These are phyloP conservation scores for Psophocarpus tetragonolobus DNA, from an alignment of 306 rosid species.

Conservation along the genomic window DNA sequence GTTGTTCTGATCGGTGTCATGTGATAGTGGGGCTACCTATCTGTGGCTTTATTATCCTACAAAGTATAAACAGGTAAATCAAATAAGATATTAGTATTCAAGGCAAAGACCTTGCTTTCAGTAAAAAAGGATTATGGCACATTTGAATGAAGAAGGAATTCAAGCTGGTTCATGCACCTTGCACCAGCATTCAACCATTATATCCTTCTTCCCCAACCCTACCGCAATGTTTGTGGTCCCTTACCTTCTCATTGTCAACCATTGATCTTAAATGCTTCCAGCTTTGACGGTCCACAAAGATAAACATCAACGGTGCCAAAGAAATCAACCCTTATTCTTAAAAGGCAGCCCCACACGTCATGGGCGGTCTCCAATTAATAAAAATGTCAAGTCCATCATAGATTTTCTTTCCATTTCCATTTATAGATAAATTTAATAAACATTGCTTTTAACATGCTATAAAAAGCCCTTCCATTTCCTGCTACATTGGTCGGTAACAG, in stretches of 20 bases:
- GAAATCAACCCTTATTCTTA: background rate
- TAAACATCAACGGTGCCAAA: slow-evolving; percentile 35
- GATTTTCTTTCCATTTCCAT: background rate
- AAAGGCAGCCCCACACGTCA: slow-evolving; percentile 49
- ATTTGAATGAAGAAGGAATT: background rate
- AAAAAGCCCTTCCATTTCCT: slow-evolving; percentile 47
- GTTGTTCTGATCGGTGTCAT: slow-evolving; percentile 71
- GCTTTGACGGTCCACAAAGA: slow-evolving; percentile 34
- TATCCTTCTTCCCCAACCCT: slow-evolving; percentile 11
- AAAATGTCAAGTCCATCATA: slow-evolving; percentile 27
- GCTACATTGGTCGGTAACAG: slow-evolving; percentile 43
- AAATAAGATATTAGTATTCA: background rate
- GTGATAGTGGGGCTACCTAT: slow-evolving; percentile 63
- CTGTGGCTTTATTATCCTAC: slow-evolving; percentile 38
- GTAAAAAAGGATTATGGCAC: slow-evolving; percentile 29
- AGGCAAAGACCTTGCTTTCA: slow-evolving; percentile 17
- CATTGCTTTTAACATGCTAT: slow-evolving; percentile 40
- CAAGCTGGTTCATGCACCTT: slow-evolving; percentile 50
- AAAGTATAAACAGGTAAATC: background rate
- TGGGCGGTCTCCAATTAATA: slow-evolving; percentile 54
- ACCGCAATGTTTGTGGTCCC: slow-evolving; percentile 39
- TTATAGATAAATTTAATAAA: background rate
- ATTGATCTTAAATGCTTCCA: slow-evolving; percentile 30
- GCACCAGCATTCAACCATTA: slow-evolving; percentile 47
- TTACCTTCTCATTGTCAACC: slow-evolving; percentile 32